These are phyloP conservation scores for Cenchrus purpureus DNA, from an alignment of 176 grass and related monocot genomes.

Conservation along the genomic window DNA sequence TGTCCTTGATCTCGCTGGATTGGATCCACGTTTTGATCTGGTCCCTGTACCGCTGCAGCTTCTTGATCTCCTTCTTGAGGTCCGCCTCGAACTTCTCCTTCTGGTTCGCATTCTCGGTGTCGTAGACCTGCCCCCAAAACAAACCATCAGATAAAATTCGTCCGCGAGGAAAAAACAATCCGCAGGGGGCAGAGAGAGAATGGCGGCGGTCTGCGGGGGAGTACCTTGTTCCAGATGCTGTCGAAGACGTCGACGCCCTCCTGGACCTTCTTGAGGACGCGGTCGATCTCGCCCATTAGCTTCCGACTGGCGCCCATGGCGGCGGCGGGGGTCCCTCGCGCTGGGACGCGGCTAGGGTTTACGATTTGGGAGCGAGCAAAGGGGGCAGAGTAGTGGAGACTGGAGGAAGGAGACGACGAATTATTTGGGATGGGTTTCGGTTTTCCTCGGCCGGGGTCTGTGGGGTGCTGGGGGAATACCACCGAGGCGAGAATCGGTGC, in stretches of 20 bases:
- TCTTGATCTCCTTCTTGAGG: constrained; percentile 99
- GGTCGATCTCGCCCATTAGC: constrained; percentile 98
- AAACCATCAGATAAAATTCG: neutral
- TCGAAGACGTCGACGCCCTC: constrained; percentile 99
- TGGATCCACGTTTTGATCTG: constrained; percentile 99
- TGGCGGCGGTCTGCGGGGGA: neutral
- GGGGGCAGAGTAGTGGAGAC: neutral
- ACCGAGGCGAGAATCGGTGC: neutral
- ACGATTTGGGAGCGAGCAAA: constrained; percentile 40
- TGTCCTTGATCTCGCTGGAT: constrained; percentile 99
- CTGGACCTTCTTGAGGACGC: constrained; percentile 98
- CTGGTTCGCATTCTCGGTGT: constrained; percentile 99
- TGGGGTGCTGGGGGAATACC: neutral
- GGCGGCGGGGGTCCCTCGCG: neutral
- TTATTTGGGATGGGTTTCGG: constrained; percentile 2
- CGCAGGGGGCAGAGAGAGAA: neutral
- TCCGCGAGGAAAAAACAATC: neutral
- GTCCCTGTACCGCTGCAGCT: constrained; percentile 96
- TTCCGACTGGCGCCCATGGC: constrained; percentile 93
- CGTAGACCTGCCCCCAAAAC: constrained; percentile 66
- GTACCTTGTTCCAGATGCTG: constrained; percentile 99
- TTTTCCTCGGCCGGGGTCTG: neutral
- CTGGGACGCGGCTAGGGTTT: constrained; percentile 54
- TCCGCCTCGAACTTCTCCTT: constrained; percentile 99
- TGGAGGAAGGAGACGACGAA: constrained; percentile 18